Base-by-base conservation (phyloP, 2,329 filamentous ascomycete species). In the Stagonosporopsis chrysanthemi region DNA sequence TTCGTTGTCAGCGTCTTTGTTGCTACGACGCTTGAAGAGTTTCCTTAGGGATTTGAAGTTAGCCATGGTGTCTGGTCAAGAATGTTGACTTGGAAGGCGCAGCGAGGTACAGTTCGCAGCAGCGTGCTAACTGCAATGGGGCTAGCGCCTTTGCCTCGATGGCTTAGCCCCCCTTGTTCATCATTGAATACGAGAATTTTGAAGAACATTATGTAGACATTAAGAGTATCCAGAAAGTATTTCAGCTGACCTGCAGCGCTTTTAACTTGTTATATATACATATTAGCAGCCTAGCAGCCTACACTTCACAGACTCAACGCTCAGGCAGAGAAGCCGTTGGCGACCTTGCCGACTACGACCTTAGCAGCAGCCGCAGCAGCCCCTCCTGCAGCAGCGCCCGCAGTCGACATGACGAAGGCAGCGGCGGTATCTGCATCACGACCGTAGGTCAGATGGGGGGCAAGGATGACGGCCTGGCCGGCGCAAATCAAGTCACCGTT, bases 381-480 rank as follows among this genome's bases (percentile, higher is more conserved):
- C 12, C 49, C 59, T 42, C 31, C 36, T 15, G 52, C 52, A 44
- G 46, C 52, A 24, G 57, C 40, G 4, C 52, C 58, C 6, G 47
- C 45, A n/a, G 52, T 63, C 48, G 65, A 56, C 42, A 64, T 60
- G 11, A 73, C 72, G 50, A 77, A 77, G 8, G 63, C 48, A 9
- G 75, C 74, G 1, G 73, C 75, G 38, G 67, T 60, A 19, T 54
- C 44, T 7, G 73, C 74, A 61, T 77, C 67, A 15, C 55, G 33
- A 12, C 65, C 65, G 53, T 77, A 78, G 2, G 68, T 74, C 56
- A 76, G 47, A 65, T 77, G 75, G 24, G 74, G 71, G 41, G 65
- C 47, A 26, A 75, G 56, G 8, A 78, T 61, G 14, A 74, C 23
- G 33, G 60, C 49, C 36, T 71, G 63, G 5, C 72, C 71, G 1